Evolutionary conservation across 371 early-diverging fungal species (phyloP).

Genomic region (Neoconidiobolus thromboides): DNA sequence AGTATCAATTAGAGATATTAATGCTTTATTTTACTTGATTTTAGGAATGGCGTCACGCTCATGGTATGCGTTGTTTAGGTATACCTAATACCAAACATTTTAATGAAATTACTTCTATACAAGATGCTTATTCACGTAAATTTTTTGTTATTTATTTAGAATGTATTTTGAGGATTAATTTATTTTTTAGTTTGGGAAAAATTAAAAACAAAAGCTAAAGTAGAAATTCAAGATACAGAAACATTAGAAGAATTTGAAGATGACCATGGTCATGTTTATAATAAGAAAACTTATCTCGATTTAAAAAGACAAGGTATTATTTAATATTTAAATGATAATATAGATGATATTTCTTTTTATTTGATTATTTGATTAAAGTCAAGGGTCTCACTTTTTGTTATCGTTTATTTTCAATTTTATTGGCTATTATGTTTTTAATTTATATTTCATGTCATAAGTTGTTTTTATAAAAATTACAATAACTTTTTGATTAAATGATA

Average conservation of each 20-base stretch:
- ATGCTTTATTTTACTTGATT: neutral
- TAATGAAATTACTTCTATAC: constrained; percentile 82
- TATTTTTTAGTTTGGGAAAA: constrained; percentile 56
- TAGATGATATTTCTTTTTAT: too few species aligned
- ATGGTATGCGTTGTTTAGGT: constrained; percentile 86
- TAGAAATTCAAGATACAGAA: constrained; percentile 46
- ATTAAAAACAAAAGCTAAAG: constrained; percentile 38
- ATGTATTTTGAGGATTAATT: neutral
- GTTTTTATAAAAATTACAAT: too few species aligned
- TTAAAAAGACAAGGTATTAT: constrained; percentile 80
- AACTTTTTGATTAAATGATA: too few species aligned
- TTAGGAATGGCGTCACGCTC: constrained; percentile 82
- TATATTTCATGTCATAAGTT: too few species aligned
- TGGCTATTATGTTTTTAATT: too few species aligned
- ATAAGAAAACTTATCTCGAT: constrained; percentile 93
- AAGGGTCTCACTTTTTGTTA: too few species aligned
- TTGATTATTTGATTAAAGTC: too few species aligned
- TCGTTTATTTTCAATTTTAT: too few species aligned
- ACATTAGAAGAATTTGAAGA: constrained; percentile 93
- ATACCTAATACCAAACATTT: constrained; percentile 87
- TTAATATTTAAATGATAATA: constrained; percentile 16
- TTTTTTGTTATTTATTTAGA: neutral
- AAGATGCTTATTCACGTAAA: constrained; percentile 76
- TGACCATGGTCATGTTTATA: constrained; percentile 90
- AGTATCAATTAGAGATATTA: neutral